A percentile compares a stretch with the other conserved stretches of the same genome.
Conservation (phyloP, 345 rosid genomes). For the Gossypium longicalyx region DNA sequence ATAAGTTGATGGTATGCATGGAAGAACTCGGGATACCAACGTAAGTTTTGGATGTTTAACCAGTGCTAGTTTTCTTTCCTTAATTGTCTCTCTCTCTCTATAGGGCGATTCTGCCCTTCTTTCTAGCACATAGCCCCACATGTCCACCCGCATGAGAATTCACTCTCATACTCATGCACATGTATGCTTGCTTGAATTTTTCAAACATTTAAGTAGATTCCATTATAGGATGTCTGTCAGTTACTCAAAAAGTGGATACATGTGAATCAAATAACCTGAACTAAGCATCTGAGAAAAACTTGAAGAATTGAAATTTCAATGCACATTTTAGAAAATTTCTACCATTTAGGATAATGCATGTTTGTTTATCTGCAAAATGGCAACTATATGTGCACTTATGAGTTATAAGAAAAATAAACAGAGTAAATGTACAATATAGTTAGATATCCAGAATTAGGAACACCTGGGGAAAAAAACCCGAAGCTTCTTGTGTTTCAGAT, state of each 20-base stretch:
- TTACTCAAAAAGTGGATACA: neutral
- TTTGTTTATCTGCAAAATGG: neutral
- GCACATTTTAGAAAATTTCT: neutral
- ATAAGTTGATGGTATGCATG: conserved; percentile 63
- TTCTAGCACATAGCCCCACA: neutral
- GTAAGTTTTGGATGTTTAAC: conserved; percentile 39
- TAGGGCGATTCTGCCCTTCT: neutral
- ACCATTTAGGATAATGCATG: neutral
- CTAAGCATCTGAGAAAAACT: neutral
- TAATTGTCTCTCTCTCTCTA: neutral
- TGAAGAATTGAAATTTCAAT: neutral
- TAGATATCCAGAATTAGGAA: neutral
- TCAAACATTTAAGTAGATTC: neutral
- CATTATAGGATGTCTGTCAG: neutral
- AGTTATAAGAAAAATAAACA: neutral
- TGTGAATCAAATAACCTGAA: neutral
- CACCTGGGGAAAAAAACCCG: neutral
- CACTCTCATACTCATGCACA: neutral
- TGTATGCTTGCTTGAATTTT: neutral
- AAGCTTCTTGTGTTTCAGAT: neutral
- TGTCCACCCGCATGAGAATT: neutral
- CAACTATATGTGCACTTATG: neutral
- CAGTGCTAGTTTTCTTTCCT: neutral
- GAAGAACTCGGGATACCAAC: conserved; percentile 56
- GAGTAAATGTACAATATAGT: neutral